phyloP scores from a whole-genome alignment of 2,329 filamentous ascomycete genomes.

The Colletotrichum paranaense region DNA sequence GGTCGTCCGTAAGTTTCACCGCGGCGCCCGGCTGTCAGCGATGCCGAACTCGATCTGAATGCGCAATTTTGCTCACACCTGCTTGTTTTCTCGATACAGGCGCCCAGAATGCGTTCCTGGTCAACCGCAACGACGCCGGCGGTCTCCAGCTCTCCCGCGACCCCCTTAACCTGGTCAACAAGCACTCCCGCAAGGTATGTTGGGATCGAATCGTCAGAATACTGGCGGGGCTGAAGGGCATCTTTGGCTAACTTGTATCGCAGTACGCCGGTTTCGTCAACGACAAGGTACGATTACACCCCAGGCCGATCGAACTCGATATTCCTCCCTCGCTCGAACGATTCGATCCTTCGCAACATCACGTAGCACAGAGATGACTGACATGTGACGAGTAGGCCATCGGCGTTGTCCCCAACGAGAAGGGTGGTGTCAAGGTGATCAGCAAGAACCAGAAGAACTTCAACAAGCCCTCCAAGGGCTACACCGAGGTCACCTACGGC shows the following conservation, averaged over 20 bases:
- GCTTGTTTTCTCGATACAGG: constrained; percentile 61
- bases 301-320: background rate
- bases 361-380: constrained; percentile 19
- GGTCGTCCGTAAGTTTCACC: constrained; percentile 82
- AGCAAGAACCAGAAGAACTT: constrained; percentile 83
- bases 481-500: constrained; percentile 75
- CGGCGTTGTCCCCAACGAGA: constrained; percentile 79
- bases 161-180: constrained; percentile 92
- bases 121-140: constrained; percentile 85
- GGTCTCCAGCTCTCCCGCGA: constrained; percentile 93
- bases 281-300: constrained; percentile 76
- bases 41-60: background rate
- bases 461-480: constrained; percentile 78
- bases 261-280: constrained; percentile 94
- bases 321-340: constrained; percentile 8
- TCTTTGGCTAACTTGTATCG: constrained; percentile 47
- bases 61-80: constrained; percentile 12
- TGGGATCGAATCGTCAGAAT: background rate
- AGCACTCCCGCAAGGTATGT: constrained; percentile 88
- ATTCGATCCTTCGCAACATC: constrained; percentile 24
- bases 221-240: background rate
- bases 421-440: constrained; percentile 83
- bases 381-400: constrained; percentile 71
- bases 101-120: constrained; percentile 88
- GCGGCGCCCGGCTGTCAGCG: background rate